Evolutionary conservation across 2,329 filamentous ascomycete genomes (phyloP), one percentile per base, ranked within the genome.

Genomic region (Penicillium sp.): DNA sequence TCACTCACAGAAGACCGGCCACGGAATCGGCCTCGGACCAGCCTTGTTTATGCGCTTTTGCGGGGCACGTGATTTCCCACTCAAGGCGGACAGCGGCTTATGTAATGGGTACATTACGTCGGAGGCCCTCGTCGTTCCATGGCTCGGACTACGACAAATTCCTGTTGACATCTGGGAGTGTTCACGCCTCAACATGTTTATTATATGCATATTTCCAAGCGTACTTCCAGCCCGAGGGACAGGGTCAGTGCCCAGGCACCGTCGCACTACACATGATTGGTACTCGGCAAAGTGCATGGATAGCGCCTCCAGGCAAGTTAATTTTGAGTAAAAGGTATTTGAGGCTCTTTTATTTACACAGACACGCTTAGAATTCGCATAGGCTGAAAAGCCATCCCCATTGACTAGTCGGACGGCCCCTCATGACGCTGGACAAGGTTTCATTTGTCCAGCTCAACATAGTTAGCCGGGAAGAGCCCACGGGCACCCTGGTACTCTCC

Each of bases 401-500:
- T 30, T 33, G 43, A 52, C 55, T 63, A 63, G 13, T 53, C 25
- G 22, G 19, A 11, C 6, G 22, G 49, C 30, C 14, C 10, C 28
- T 19, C 10, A 25, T 22, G 35, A 37, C 16, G 13, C 33, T 26
- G 28, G 28, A 13, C 6, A 25, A n/a, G 22, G 2, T 11, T 10
- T 62, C 57, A 68, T 58, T 75, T 67, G 57, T 79, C 71, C 62
- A 81, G 67, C 62, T 80, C 72, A 26, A 82, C 81, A 63, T 83
- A 83, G 66, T 81, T 82, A n/a, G 80, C 78, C 10, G 81, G 81
- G 86, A 99, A 99, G 49, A 99, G 84, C 63, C 95, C 95, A 33
- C 85, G 85, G 60, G 89, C 85, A 54, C 93, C 93, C 28, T 88
- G 84, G 77, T 90, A 96, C 71, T 91, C 87, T 60, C 95, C 95